Base-by-base conservation (phyloP, 768 basidiomycete species). In the Mrakia blollopis region DNA sequence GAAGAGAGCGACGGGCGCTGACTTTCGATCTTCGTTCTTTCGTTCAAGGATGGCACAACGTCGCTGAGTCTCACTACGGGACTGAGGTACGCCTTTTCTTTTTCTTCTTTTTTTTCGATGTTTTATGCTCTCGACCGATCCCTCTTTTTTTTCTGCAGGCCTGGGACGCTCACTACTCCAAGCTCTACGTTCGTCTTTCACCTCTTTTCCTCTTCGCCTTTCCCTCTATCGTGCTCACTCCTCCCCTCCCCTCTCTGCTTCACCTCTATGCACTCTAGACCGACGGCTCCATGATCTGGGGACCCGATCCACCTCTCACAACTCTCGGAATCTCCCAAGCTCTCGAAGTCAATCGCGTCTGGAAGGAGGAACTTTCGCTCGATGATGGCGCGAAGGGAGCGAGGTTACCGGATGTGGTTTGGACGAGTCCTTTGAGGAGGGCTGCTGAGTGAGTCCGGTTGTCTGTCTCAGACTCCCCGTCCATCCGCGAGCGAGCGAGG, bases 101-200 rank as follows among this genome's bases (percentile, higher is more conserved):
- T 2, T 4, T 4, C 44, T 44, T 44, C 44, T 11, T 1, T 44
- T 44, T 14, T 44, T 44, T 6, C 11, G 14, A 6, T 44, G 2
- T 13, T 14, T 44, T 9, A 11, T 32, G n/a, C 16, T 30, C 62
- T 63, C 16, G 18, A 41, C 47, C 21, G 47, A 50, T 21, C 16
- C 18, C 11, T 11, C 14, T 54, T 3, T 18, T 18, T 23, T 23
- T 8, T 21, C 9, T 14, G 28, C 47, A 72, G 72, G 54, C 72
- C 14, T 72, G 72, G 72, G 60, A 72, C 52, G 52, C 47, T 6
- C 35, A 37, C 60, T 72, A 32, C n/a, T 52, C 47, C 11, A 72
- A 72, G n/a, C 72, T 72, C 72, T 72, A 72, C 72, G 72, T 72
- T 41, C 72, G 71, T 50, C n/a, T 25, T 9, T 28, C 57, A 28